These are phyloP conservation scores for Delitschia confertaspora DNA, from an alignment of 495 filamentous ascomycete genomes.

Conservation along the genomic window DNA sequence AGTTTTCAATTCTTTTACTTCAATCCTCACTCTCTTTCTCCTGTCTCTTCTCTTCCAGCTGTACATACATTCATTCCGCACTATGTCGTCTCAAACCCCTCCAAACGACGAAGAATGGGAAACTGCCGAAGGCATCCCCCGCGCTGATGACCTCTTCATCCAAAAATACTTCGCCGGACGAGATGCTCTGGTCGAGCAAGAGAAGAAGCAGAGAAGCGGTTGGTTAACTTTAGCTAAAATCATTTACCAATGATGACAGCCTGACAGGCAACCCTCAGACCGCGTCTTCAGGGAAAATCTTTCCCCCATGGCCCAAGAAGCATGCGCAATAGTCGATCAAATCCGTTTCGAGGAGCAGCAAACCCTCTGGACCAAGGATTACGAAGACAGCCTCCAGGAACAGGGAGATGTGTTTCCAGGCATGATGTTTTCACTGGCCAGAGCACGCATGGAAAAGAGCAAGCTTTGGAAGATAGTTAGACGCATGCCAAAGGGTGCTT, in stretches of 20 bases:
- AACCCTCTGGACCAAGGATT: slow-evolving; percentile 60
- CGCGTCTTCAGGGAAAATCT: slow-evolving; percentile 57
- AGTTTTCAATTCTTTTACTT: background rate
- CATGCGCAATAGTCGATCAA: slow-evolving; percentile 64
- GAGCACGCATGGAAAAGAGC: slow-evolving; percentile 67
- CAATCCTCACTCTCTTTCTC: background rate
- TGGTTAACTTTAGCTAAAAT: slow-evolving; percentile 27
- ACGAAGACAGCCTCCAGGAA: slow-evolving; percentile 54
- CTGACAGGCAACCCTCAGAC: slow-evolving; percentile 38
- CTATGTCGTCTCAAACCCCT: slow-evolving; percentile 7
- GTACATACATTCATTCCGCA: background rate
- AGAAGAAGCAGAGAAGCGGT: slow-evolving; percentile 78
- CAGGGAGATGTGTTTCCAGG: slow-evolving; percentile 61
- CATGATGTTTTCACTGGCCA: slow-evolving; percentile 80
- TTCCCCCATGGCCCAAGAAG: slow-evolving; percentile 63
- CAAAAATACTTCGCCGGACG: slow-evolving; percentile 69
- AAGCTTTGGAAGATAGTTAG: slow-evolving; percentile 78
- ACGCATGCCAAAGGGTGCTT: slow-evolving; percentile 80
- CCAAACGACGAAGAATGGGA: slow-evolving; percentile 46
- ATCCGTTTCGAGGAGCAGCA: slow-evolving; percentile 69
- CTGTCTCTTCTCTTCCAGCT: no score
- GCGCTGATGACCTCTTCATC: slow-evolving; percentile 58
- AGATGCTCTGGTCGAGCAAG: slow-evolving; percentile 66
- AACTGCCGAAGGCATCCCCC: slow-evolving; percentile 45
- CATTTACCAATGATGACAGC: slow-evolving; percentile 1